Evolutionary conservation across 352 stramenopile species (phyloP).

Genomic region (Phytophthora lateralis): DNA sequence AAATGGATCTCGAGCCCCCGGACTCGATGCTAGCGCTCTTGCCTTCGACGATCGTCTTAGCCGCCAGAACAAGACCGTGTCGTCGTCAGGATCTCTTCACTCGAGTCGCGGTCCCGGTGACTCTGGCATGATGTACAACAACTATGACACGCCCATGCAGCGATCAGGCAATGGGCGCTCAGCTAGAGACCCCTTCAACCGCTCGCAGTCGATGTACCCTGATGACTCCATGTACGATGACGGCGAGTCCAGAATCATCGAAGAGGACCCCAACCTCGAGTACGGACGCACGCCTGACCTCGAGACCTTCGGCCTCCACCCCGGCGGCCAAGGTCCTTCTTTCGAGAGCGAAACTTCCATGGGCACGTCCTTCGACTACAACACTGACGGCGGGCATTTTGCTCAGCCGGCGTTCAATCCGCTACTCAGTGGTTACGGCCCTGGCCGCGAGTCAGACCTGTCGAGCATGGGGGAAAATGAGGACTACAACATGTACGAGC

Average conservation of each 20-base stretch:
- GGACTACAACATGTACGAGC: constrained; percentile 57
- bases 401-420: constrained; percentile 47
- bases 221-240: constrained; percentile 45
- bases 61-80: constrained; percentile 66
- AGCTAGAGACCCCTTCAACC: constrained; percentile 28
- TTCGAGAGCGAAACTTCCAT: constrained; percentile 66
- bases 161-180: constrained; percentile 26
- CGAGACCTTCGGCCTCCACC: constrained; percentile 47
- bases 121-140: constrained; percentile 38
- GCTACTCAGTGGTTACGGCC: constrained; percentile 43
- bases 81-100: constrained; percentile 60
- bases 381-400: constrained; percentile 31
- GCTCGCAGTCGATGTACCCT: constrained; percentile 39
- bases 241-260: constrained; percentile 34
- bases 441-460: constrained; percentile 57
- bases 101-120: constrained; percentile 37
- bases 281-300: constrained; percentile 50
- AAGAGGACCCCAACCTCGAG: constrained; percentile 47
- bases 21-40: constrained; percentile 65
- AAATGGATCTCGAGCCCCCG: constrained; percentile 47
- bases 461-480: constrained; percentile 61
- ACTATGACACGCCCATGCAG: constrained; percentile 45
- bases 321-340: constrained; percentile 38
- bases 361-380: constrained; percentile 57
- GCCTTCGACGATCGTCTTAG: constrained; percentile 64